phyloP scores from a whole-genome alignment of 192 early-diverging fungal species.

The Backusella luteola region DNA sequence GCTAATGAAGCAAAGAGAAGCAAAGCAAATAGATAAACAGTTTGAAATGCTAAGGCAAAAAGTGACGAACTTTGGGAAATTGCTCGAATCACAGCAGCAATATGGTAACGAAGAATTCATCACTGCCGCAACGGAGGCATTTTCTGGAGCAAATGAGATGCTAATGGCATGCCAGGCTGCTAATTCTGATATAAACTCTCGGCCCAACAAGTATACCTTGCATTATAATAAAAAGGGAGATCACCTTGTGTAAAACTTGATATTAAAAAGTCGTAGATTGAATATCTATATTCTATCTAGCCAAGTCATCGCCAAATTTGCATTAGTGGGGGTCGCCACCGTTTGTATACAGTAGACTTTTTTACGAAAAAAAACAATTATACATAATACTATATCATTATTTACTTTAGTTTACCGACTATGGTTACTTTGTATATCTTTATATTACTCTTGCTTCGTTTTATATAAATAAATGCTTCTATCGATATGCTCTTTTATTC shows the following conservation, averaged over 20 bases:
- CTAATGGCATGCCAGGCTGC: constrained; percentile 18
- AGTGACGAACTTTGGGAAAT: constrained; percentile 15
- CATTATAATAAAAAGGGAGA: constrained; percentile 12
- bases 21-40: constrained; percentile 23
- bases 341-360: no score
- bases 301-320: not conserved
- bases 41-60: constrained; percentile 27
- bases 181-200: not conserved
- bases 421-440: not conserved
- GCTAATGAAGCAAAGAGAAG: constrained; percentile 14
- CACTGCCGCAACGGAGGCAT: constrained; percentile 23
- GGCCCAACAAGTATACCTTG: constrained; percentile 12
- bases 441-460: no score
- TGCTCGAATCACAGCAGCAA: constrained; percentile 26
- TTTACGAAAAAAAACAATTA: not conserved
- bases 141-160: constrained; percentile 27
- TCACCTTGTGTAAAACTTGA: not conserved
- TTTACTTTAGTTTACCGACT: not conserved
- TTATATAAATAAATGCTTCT: no score
- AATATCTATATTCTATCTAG: not conserved
- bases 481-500: no score
- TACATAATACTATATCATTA: not conserved
- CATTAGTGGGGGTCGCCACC: no score
- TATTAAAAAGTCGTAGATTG: not conserved
- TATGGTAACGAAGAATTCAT: constrained; percentile 29